These are phyloP conservation scores for Wickerhamomyces xylosicus DNA, from an alignment of 805 yeast species.

Conservation along the genomic window DNA sequence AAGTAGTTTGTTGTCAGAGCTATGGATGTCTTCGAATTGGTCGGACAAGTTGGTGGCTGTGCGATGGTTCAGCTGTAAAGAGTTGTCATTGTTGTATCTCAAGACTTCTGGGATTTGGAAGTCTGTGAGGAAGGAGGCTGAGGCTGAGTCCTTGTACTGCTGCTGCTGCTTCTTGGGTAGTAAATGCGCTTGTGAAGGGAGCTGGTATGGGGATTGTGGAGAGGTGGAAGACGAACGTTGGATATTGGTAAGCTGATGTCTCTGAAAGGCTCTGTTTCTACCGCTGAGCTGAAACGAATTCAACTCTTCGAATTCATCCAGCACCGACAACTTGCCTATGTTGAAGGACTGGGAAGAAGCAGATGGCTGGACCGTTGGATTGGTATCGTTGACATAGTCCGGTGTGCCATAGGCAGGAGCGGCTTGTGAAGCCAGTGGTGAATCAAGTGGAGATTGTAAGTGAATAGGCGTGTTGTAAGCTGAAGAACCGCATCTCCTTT, in stretches of 20 bases:
- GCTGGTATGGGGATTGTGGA: background rate
- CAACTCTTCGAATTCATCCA: background rate
- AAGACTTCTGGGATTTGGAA: background rate
- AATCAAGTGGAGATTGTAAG: slow-evolving; percentile 7
- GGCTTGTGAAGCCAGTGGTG: slow-evolving; percentile 5
- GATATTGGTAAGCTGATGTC: background rate
- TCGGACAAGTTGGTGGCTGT: background rate
- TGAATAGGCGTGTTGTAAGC: slow-evolving; percentile 14
- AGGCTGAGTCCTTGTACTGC: background rate
- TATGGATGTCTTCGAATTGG: background rate
- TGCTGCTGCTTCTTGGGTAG: background rate
- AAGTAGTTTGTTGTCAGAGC: background rate
- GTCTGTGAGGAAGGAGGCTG: background rate
- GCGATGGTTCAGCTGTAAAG: background rate
- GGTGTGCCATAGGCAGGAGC: slow-evolving; percentile 6
- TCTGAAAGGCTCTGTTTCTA: background rate
- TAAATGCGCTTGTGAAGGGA: background rate
- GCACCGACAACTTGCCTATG: background rate
- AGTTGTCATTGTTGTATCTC: background rate
- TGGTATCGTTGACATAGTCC: slow-evolving; percentile 2
- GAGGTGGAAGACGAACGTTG: background rate
- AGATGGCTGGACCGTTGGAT: slow-evolving; percentile 4
- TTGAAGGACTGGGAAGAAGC: too few species aligned
- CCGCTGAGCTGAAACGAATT: background rate
- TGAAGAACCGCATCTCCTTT: slow-evolving; percentile 14